These are phyloP conservation scores for Aureobasidium mangrovei DNA, from an alignment of 2,329 filamentous ascomycete species.

Conservation along the genomic window DNA sequence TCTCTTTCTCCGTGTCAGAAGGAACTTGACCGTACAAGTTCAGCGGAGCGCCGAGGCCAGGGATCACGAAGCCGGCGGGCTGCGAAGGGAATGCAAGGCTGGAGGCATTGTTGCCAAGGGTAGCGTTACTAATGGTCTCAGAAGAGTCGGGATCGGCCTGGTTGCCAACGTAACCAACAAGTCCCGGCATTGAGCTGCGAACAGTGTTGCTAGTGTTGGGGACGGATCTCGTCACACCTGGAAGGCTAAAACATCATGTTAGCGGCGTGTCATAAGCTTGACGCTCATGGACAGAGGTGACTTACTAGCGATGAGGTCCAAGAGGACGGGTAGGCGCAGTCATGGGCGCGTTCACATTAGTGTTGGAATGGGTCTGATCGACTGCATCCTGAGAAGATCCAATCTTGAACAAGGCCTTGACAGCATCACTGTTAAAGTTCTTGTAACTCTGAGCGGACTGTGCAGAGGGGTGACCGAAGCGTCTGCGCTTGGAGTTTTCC, in stretches of 20 bases:
- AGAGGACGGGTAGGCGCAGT: no score
- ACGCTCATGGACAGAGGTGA: no score
- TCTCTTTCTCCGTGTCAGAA: not conserved
- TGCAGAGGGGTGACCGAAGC: not conserved
- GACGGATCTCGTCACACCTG: no score
- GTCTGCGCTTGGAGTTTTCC: constrained; percentile 3
- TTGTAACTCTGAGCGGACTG: not conserved
- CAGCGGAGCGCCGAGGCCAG: not conserved
- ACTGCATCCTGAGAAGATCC: not conserved
- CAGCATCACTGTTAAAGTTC: not conserved
- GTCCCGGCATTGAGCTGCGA: no score
- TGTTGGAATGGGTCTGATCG: not conserved
- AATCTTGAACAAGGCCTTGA: constrained; percentile 7
- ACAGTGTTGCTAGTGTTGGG: no score
- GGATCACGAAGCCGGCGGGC: not conserved
- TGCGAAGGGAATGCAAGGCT: not conserved
- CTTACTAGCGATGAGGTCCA: no score
- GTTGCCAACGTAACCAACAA: no score
- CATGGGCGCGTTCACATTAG: not conserved
- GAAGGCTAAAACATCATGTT: no score
- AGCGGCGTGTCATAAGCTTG: no score
- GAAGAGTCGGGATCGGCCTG: no score
- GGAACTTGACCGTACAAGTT: not conserved
- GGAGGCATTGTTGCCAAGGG: no score
- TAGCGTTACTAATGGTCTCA: no score